Conservation (phyloP, 768 basidiomycete genomes). For the Xerocomellus chrysenteron region DNA sequence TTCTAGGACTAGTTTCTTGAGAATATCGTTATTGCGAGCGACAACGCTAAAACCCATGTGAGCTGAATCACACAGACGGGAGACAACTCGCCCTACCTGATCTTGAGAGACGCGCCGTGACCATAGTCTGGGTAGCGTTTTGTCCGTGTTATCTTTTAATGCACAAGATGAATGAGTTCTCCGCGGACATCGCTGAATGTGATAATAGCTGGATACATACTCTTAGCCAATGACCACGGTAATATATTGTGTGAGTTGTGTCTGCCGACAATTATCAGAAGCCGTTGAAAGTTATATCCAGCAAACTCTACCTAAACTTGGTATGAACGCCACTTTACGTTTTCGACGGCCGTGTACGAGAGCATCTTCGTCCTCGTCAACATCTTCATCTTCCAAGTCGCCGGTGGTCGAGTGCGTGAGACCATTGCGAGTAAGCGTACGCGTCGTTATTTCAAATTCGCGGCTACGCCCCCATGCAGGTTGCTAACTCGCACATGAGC, state of each 20-base stretch:
- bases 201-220: constrained; percentile 41
- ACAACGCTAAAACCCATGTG: constrained; percentile 57
- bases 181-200: constrained; percentile 14
- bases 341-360: constrained; percentile 69
- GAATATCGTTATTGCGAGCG: constrained; percentile 82
- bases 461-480: constrained; percentile 87
- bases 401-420: constrained; percentile 69
- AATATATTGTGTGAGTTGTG: constrained; percentile 87
- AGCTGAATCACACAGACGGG: constrained; percentile 17
- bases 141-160: constrained; percentile 69
- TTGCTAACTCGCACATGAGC: constrained; percentile 53
- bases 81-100: constrained; percentile 51
- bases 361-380: constrained; percentile 53
- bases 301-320: constrained; percentile 64
- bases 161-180: constrained; percentile 18
- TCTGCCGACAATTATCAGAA: constrained; percentile 43
- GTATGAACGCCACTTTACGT: constrained; percentile 82
- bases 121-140: constrained; percentile 76
- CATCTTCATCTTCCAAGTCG: constrained; percentile 79
- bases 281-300: constrained; percentile 9
- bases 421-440: constrained; percentile 62
- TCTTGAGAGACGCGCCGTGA: constrained; percentile 72
- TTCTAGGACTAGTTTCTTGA: constrained; percentile 83
- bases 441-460: constrained; percentile 88
- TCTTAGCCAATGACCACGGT: constrained; percentile 85